phyloP scores from a whole-genome alignment of 2,329 filamentous ascomycete species.

The Bipolaris oryzae region DNA sequence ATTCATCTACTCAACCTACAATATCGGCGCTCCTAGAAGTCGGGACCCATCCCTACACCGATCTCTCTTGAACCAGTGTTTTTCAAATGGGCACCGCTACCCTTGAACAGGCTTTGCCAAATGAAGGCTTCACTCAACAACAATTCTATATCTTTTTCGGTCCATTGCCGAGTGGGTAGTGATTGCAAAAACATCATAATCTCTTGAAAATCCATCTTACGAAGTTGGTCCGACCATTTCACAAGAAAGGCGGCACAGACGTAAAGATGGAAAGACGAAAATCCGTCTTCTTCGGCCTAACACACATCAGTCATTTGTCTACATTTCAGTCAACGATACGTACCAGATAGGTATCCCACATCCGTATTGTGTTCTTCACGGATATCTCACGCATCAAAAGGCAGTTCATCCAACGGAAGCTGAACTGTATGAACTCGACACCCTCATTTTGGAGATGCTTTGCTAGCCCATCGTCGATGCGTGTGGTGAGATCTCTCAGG shows the following conservation, averaged over 20 bases:
- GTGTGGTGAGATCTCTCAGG: constrained; percentile 84
- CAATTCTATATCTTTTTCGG: constrained; percentile 96
- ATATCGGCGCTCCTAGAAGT: constrained; percentile 29
- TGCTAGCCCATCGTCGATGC: constrained; percentile 83
- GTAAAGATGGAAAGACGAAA: constrained; percentile 97
- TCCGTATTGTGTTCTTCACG: constrained; percentile 93
- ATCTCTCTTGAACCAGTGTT: constrained; percentile 44
- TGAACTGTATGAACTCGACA: constrained; percentile 99
- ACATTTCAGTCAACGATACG: constrained; percentile 37
- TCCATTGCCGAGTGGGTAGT: constrained; percentile 91
- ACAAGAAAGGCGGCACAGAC: constrained; percentile 97
- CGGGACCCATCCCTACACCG: constrained; percentile 49
- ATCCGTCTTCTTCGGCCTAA: constrained; percentile 96
- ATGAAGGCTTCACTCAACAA: constrained; percentile 96
- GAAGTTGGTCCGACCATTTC: constrained; percentile 94
- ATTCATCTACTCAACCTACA: constrained; percentile 15
- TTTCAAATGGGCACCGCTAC: constrained; percentile 83
- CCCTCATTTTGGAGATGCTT: constrained; percentile 89
- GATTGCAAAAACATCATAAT: constrained; percentile 99
- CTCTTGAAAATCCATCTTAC: constrained; percentile 98
- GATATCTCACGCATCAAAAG: constrained; percentile 96
- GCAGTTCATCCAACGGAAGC: constrained; percentile 99
- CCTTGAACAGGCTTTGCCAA: constrained; percentile 97
- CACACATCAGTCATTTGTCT: constrained; percentile 17
- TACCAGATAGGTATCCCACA: constrained; percentile 99